Base-by-base conservation (phyloP, 2,329 filamentous ascomycete genomes). In the Ilyonectria sp. region DNA sequence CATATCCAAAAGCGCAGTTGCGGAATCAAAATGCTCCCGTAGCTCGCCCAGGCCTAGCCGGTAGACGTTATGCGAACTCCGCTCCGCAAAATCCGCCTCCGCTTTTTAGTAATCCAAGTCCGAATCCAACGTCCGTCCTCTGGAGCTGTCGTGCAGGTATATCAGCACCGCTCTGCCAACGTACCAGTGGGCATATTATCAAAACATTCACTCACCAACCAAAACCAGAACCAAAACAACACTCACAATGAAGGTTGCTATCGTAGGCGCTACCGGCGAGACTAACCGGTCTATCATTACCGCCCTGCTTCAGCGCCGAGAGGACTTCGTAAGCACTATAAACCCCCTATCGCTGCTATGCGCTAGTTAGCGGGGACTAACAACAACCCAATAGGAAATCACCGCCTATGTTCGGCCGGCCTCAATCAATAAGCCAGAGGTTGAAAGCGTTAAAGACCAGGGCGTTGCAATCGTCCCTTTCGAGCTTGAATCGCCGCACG, bases 211-310 rank as follows among this genome's bases (percentile, higher is more conserved):
- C 6, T 23, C 43, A 21, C 19, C 43, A n/a, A 1, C 19, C 43
- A 2, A n/a, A 43, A 21, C 15, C 5, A 44, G 9, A 44, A 44
- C 13, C 9, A 47, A 26, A 47, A 21, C 19, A 23, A 13, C 9
- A 10, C 35, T 21, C n/a, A 53, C 6, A 4, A 60, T 58, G 33
- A 63, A 63, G 8, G 64, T 67, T 33, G 47, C 49, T 19, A 59
- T 67, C 37, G 54, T 50, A n/a, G 64, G 64, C 31, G 64, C 64
- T 17, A 43, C 64, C 29, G 64, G 64, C 19, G 53, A 54, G 33
- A 67, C 54, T 15, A 59, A 59, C 23, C 29, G 43, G 13, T 63
- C 59, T 40, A 62, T 67, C 54, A 35, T 55, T 33, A 44, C 35
- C 15, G 64, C 46, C 10, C 47, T 67, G 11, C 31, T 62, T n/a